Evolutionary conservation across 148 eudicot genomes (phyloP).

Genomic region (Rhododendron ovatum): DNA sequence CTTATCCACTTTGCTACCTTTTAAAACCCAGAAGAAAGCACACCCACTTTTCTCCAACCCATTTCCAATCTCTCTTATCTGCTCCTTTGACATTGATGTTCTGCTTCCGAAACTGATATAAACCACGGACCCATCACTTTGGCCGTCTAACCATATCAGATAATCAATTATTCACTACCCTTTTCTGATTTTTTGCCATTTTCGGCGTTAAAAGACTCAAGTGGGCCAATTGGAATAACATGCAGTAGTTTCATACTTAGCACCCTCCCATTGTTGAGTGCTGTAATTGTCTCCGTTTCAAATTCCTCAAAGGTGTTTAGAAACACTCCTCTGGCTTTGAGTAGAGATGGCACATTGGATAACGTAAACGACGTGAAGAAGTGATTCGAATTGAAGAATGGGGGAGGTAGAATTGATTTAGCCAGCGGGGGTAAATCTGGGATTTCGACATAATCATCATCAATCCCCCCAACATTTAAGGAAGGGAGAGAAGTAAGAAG

Average conservation of each 20-base stretch:
- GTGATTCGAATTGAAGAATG: conserved; percentile 27
- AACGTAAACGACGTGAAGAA: conserved; percentile 21
- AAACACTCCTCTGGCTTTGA: conserved; percentile 16
- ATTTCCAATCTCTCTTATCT: conserved; percentile 34
- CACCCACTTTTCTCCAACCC: conserved; percentile 35
- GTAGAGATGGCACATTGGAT: neutral
- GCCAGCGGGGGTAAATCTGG: conserved; percentile 31
- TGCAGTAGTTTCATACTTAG: conserved; percentile 16
- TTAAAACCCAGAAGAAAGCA: conserved; percentile 43
- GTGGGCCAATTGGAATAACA: conserved; percentile 23
- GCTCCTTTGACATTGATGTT: conserved; percentile 32
- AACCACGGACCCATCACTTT: conserved; percentile 25
- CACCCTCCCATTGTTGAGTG: conserved; percentile 12
- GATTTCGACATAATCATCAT: conserved; percentile 9
- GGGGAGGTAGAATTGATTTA: conserved; percentile 35
- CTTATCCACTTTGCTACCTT: conserved; percentile 33
- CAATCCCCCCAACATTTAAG: neutral
- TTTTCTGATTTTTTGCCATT: neutral
- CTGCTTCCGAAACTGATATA: conserved; percentile 47
- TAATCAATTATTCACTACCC: neutral
- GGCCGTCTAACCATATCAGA: conserved; percentile 36
- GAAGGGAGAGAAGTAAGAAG: conserved; percentile 26
- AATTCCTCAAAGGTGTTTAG: conserved; percentile 27
- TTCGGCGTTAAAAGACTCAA: neutral
- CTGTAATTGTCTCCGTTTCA: conserved; percentile 25